phyloP scores from a whole-genome alignment of 2,329 filamentous ascomycete species.

The Thermothelomyces thermophilus region DNA sequence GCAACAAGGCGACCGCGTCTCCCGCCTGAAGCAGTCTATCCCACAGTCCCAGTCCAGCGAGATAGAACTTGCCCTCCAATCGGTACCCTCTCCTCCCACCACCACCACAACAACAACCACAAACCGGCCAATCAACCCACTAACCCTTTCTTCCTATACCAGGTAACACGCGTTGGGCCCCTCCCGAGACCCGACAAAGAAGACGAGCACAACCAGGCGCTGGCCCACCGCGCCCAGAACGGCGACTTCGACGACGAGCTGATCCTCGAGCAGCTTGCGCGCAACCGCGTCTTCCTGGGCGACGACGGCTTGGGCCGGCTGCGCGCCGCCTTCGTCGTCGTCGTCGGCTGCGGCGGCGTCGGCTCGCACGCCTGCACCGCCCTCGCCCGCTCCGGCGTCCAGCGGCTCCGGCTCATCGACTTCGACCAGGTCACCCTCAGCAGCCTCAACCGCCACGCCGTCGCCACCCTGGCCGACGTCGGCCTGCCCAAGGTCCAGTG shows the following conservation, averaged over 20 bases:
- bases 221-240: slow-evolving; percentile 53
- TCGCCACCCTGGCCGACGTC: slow-evolving; percentile 89
- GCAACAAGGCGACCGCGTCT: slow-evolving; percentile 47
- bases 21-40: slow-evolving; percentile 55
- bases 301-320: slow-evolving; percentile 74
- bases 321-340: slow-evolving; percentile 73
- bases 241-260: slow-evolving; percentile 69
- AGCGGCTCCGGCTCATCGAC: slow-evolving; percentile 82
- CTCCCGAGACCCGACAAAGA: slow-evolving; percentile 47
- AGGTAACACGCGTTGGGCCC: slow-evolving; percentile 58
- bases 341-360: slow-evolving; percentile 91
- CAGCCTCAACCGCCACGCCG: slow-evolving; percentile 89
- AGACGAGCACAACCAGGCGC: slow-evolving; percentile 51
- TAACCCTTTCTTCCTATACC: slow-evolving; percentile 3
- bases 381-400: slow-evolving; percentile 81
- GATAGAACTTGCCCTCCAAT: slow-evolving; percentile 31
- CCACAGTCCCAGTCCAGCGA: slow-evolving; percentile 34
- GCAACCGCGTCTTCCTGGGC: slow-evolving; percentile 85
- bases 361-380: slow-evolving; percentile 86
- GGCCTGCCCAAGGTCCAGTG: slow-evolving; percentile 88
- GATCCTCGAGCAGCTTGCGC: slow-evolving; percentile 87
- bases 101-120: not conserved
- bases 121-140: not conserved
- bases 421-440: slow-evolving; percentile 97
- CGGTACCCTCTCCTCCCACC: slow-evolving; percentile 25